Conservation (phyloP, 2,329 filamentous ascomycete genomes). For the Colletotrichum sp. region DNA sequence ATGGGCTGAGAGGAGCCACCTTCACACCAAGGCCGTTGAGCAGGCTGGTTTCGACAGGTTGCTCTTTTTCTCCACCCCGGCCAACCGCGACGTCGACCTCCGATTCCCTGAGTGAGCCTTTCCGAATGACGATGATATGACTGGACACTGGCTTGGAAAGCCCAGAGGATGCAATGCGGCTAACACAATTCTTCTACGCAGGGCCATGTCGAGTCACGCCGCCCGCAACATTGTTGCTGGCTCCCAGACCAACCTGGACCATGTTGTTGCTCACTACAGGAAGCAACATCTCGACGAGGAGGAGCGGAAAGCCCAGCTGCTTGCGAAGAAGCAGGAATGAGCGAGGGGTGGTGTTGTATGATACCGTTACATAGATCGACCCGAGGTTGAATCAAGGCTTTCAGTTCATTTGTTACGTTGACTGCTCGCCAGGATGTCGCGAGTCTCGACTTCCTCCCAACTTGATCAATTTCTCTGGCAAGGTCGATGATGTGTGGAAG, state of each 20-base stretch:
- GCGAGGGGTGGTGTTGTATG: conserved; percentile 8
- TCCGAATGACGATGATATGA: neutral
- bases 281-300: conserved; percentile 60
- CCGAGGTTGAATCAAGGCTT: conserved; percentile 14
- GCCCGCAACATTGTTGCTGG: conserved; percentile 61
- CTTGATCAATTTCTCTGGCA: neutral
- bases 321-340: conserved; percentile 18
- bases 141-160: neutral
- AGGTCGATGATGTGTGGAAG: neutral
- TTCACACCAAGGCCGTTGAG: conserved; percentile 57
- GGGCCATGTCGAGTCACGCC: conserved; percentile 55
- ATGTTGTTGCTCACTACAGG: conserved; percentile 62
- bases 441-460: neutral
- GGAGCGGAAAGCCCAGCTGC: conserved; percentile 57
- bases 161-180: neutral
- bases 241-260: conserved; percentile 57
- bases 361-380: conserved; percentile 22
- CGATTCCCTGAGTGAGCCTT: conserved; percentile 62
- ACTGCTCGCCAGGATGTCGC: neutral
- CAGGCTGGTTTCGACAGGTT: conserved; percentile 64
- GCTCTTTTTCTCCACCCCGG: conserved; percentile 50
- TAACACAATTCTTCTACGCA: conserved; percentile 29
- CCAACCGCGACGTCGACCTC: conserved; percentile 54
- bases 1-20: conserved; percentile 57
- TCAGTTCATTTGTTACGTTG: conserved; percentile 10